phyloP scores from a whole-genome alignment of 1,139 yeast species.

The Taphrina confusa region DNA sequence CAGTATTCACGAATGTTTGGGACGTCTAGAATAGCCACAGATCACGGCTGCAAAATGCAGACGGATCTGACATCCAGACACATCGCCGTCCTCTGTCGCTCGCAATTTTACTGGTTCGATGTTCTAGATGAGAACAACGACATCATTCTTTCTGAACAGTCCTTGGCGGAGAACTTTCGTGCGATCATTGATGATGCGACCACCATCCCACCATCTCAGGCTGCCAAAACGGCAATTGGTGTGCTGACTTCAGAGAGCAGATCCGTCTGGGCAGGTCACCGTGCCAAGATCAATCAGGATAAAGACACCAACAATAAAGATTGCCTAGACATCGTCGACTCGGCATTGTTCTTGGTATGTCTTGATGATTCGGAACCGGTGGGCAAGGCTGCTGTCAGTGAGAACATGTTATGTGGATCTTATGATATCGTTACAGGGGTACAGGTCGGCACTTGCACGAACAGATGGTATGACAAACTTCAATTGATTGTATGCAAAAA shows the following conservation, averaged over 20 bases:
- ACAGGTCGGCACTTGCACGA: constrained; percentile 91
- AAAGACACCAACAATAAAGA: constrained; percentile 49
- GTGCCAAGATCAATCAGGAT: constrained; percentile 49
- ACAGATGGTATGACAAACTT: constrained; percentile 91
- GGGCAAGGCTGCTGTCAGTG: constrained; percentile 67
- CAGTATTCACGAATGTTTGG: constrained; percentile 85
- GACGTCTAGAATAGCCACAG: constrained; percentile 79
- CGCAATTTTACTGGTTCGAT: constrained; percentile 93
- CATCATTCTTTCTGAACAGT: constrained; percentile 69
- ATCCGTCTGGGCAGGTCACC: constrained; percentile 75
- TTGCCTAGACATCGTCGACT: constrained; percentile 71
- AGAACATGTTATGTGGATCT: constrained; percentile 84
- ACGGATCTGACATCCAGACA: constrained; percentile 74
- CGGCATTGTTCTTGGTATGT: constrained; percentile 78
- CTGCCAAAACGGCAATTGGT: constrained; percentile 82
- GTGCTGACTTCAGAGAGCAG: constrained; percentile 86
- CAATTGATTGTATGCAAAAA: constrained; percentile 87
- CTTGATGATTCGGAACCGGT: constrained; percentile 73
- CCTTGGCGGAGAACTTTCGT: constrained; percentile 70
- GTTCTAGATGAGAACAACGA: constrained; percentile 74
- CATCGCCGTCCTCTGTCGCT: constrained; percentile 77
- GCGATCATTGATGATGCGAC: constrained; percentile 73
- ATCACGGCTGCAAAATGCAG: constrained; percentile 80
- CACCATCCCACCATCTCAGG: constrained; percentile 60
- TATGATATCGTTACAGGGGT: constrained; percentile 78